Evolutionary conservation across 2,329 filamentous ascomycete genomes (phyloP).

Genomic region (Aspergillus fructus): DNA sequence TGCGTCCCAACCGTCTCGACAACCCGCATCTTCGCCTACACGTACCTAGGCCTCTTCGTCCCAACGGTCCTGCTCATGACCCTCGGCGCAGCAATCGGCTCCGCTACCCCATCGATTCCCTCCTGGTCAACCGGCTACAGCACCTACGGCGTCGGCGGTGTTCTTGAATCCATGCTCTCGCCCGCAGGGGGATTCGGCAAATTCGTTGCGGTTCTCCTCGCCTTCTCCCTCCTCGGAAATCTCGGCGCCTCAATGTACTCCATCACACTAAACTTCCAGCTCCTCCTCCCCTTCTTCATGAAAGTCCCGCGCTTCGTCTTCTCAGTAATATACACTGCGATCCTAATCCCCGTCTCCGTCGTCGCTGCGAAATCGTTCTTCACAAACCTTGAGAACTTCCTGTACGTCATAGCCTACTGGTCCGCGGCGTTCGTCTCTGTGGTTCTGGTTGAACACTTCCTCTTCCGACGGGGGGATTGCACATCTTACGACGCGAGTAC

Average conservation of each 20-base stretch:
- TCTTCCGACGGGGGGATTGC: neutral
- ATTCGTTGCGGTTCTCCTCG: constrained; percentile 9
- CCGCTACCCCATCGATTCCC: neutral
- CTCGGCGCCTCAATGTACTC: constrained; percentile 12
- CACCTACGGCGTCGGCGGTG: constrained; percentile 7
- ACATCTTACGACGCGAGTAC: neutral
- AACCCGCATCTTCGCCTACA: constrained; percentile 11
- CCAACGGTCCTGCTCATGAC: constrained; percentile 11
- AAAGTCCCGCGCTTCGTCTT: constrained; percentile 7
- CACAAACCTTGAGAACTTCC: constrained; percentile 8
- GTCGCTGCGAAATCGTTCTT: constrained; percentile 6
- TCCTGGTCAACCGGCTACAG: constrained; percentile 4
- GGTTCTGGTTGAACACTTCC: constrained; percentile 1
- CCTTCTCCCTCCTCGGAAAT: constrained; percentile 8
- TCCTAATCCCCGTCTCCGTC: constrained; percentile 7
- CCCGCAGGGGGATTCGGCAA: constrained; percentile 9
- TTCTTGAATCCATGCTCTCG: constrained; percentile 10
- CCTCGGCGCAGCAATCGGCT: constrained; percentile 10
- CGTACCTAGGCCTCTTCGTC: constrained; percentile 10
- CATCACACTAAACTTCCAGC: constrained; percentile 9
- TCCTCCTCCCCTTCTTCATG: constrained; percentile 7
- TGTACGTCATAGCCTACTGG: constrained; percentile 13
- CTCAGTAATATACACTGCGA: constrained; percentile 2
- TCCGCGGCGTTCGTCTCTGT: constrained; percentile 5
- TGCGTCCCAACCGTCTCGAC: constrained; percentile 9